Base-by-base conservation (phyloP, 78 protist species). In the Speleostelium caveatum region DNA sequence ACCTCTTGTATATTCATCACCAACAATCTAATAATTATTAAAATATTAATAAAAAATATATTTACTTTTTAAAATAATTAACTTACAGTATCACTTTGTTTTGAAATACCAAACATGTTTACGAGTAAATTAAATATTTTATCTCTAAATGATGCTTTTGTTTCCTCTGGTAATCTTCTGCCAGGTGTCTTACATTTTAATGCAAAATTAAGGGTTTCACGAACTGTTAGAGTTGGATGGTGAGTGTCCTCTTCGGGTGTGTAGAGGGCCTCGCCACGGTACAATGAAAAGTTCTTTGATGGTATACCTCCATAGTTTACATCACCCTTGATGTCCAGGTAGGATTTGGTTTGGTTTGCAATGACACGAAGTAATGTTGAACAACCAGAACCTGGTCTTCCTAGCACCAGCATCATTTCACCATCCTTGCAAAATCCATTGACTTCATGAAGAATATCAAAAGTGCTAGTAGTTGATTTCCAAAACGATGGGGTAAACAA, bases 341-440 rank as follows among this genome's bases (percentile, higher is more conserved):
- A 88, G 26, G 79, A 71, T 1, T 58, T 42, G 14, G 79, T 28
- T 28, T 75, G 76, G 61, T 88, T 88, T 19, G 87, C 55, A 51
- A 88, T 71, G 3, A 88, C 60, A 39, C 94, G 63, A 0, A 86
- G 63, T 3, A 86, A 86, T 41, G 75, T 86, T 32, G 74, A 60
- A 39, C 92, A 86, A 39, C 92, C 92, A 45, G 90, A 63, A 26
- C 92, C 92, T 73, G 92, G 92, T 56, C 92, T 39, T 60, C 92
- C 92, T 6, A 86, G 56, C 1, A 86, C 80, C 59, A 86, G 62
- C 32, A 86, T 32, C 92, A 86, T 86, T 67, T 72, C 80, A 41
- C 92, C 73, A 24, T 68, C 73, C 26, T 68, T 68, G 26, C 73
- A 68, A 68, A 68, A 68, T 41, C 42, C 38, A 30, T 10, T 26